Evolutionary conservation across 257 asterid species (phyloP).

Genomic region (Hygrophila difformis): DNA sequence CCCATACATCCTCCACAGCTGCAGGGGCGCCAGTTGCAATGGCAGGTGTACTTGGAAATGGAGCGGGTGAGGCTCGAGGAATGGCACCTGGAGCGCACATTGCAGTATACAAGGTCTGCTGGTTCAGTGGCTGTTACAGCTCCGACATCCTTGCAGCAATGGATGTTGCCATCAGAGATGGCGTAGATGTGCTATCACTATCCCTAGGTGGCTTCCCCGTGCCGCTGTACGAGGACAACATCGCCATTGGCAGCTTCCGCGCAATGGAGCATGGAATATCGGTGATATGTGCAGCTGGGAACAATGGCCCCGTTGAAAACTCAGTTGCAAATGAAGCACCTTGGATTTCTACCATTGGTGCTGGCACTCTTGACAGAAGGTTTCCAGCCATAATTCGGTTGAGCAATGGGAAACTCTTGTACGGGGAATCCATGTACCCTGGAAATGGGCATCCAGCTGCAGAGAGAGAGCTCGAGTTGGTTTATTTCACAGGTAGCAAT

Average conservation of each 20-base stretch:
- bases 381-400: conserved; percentile 73
- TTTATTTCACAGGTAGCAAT: conserved; percentile 47
- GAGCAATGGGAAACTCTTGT: conserved; percentile 45
- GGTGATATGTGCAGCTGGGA: conserved; percentile 88
- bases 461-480: conserved; percentile 48
- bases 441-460: conserved; percentile 35
- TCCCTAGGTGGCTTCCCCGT: conserved; percentile 81
- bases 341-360: conserved; percentile 83
- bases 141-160: conserved; percentile 89
- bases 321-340: conserved; percentile 91
- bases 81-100: conserved; percentile 77
- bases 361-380: conserved; percentile 71
- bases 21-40: conserved; percentile 47
- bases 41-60: conserved; percentile 55
- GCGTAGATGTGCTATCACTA: conserved; percentile 76
- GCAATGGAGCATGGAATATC: conserved; percentile 86
- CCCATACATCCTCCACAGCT: conserved; percentile 82
- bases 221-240: conserved; percentile 74
- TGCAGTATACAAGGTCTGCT: conserved; percentile 77
- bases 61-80: conserved; percentile 76
- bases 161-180: conserved; percentile 74
- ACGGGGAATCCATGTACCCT: conserved; percentile 86
- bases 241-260: conserved; percentile 84
- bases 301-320: conserved; percentile 65
- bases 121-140: conserved; percentile 88